Base-by-base conservation (phyloP, 2,329 filamentous ascomycete genomes). In the Colletotrichum plurivorum region DNA sequence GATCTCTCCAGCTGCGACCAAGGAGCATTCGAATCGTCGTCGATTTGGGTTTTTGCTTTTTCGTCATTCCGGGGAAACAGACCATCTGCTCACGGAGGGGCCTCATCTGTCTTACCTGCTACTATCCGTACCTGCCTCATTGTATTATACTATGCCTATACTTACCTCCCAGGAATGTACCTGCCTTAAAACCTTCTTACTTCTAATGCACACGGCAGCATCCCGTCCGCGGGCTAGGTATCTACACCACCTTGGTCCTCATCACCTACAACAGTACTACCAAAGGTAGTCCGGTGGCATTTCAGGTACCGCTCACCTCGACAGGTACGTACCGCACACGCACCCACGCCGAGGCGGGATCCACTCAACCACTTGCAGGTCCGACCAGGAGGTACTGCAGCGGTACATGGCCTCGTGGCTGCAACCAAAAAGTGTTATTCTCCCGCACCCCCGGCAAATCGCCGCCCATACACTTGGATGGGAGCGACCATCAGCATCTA, bases 351-450 rank as follows among this genome's bases (percentile, higher is more conserved):
- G 20, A 49, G 45, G 20, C 25, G 13, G 45, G 61, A 55, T 9
- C 66, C 61, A 54, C 41, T 25, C 15, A 15, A 12, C 46, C 27
- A 41, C 48, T 52, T 52, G 46, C 57, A 31, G 13, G n/a, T 54
- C 16, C 49, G 54, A 59, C 48, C n/a, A 48, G 1, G 7, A 54
- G 49, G 61, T 56, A 69, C 62, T 61, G 67, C 55, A 67, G 56
- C 51, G 56, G 56, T 69, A 69, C 67, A 66, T 48, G 36, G 39
- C 67, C 67, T 69, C 56, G 67, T 69, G 67, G 67, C 62, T 65
- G 67, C 67, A 56, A 55, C 55, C 55, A 55, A 51, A 51, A 49
- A 65, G 55, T 49, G 20, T 18, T 49, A 59, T 46, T 65, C 45
- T 67, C 51, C 55, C 62, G 55, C 46, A 55, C 8, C 62, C 66